Base-by-base conservation (phyloP, 305 asterid genomes). In the Fraxinus latifolia region DNA sequence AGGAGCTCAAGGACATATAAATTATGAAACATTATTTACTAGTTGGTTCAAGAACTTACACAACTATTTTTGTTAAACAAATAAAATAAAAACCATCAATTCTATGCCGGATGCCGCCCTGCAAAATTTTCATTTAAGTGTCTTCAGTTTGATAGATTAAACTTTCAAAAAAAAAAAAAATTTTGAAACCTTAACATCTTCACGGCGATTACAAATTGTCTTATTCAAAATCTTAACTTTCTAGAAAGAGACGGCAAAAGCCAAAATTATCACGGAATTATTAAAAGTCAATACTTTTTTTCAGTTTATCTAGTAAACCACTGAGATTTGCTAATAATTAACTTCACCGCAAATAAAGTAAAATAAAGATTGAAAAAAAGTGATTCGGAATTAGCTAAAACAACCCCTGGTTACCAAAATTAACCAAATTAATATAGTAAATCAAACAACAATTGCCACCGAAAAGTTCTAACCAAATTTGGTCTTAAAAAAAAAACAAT, bases 401-500 rank as follows among this genome's bases (percentile, higher is more conserved):
- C 39, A 80, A 55, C 62, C 39, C 50, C 29, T 58, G 53, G 25
- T 76, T 55, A 78, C 62, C 72, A 82, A 78, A 65, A 78, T 12
- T 60, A 77, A 84, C 83, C 79, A 50, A 72, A 78, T 71, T 74
- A 87, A 71, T 60, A 79, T 77, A 5, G 60, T 4, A 85, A 31
- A 77, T 50, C 67, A 25, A 79, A 34, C 55, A 77, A 33, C 83
- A 88, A 80, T 76, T 80, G n/a, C 84, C 86, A 83, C 60, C 81
- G 62, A 37, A 58, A 76, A 80, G 44, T 14, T 81, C 72, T 70
- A 83, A 83, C 81, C 74, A 80, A 83, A 53, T 9, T 82, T 8
- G 75, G 76, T 31, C 82, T 50, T 23, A 19, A 67, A 77, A 78
- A 82, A 17, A 7, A 58, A 19, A 19, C 9, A 58, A 74, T 6